phyloP scores from a whole-genome alignment of 2,329 filamentous ascomycete genomes.

The Byssoonygena ceratinophila region DNA sequence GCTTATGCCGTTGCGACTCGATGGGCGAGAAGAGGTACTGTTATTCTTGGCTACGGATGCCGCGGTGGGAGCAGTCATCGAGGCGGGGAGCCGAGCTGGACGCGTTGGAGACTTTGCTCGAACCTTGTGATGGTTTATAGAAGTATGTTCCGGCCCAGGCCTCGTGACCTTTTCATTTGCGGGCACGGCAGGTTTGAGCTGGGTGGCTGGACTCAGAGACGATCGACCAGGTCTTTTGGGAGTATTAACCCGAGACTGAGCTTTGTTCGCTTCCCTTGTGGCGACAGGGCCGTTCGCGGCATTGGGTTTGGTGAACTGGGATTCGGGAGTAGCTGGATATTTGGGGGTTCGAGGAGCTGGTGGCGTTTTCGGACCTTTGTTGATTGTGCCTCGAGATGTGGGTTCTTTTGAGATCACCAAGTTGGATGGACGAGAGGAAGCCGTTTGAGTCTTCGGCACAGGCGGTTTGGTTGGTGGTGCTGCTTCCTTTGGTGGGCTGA shows the following conservation, averaged over 20 bases:
- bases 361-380: slow-evolving; percentile 15
- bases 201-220: slow-evolving; percentile 21
- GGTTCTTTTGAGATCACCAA: slow-evolving; percentile 23
- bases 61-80: slow-evolving; percentile 33
- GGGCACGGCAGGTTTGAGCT: slow-evolving; percentile 4
- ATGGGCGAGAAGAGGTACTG: slow-evolving; percentile 18
- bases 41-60: slow-evolving; percentile 30
- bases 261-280: slow-evolving; percentile 24
- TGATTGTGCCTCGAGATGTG: slow-evolving; percentile 16
- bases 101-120: slow-evolving; percentile 33
- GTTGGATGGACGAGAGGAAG: slow-evolving; percentile 24
- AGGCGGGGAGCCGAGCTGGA: slow-evolving; percentile 32
- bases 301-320: slow-evolving; percentile 8
- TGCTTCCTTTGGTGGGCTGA: slow-evolving; percentile 14
- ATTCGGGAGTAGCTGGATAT: slow-evolving; percentile 16
- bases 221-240: slow-evolving; percentile 20
- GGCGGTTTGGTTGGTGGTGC: neutral
- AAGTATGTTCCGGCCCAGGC: slow-evolving; percentile 18
- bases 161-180: slow-evolving; percentile 19
- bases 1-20: slow-evolving; percentile 21
- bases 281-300: slow-evolving; percentile 21
- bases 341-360: slow-evolving; percentile 19
- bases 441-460: slow-evolving; percentile 16
- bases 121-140: slow-evolving; percentile 23
- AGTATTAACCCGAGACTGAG: slow-evolving; percentile 15